Percentiles rank a stretch among this genome's conserved stretches.
Evolutionary conservation across 148 eudicot genomes (phyloP).

Genomic region (Rhododendron kiyosumense): DNA sequence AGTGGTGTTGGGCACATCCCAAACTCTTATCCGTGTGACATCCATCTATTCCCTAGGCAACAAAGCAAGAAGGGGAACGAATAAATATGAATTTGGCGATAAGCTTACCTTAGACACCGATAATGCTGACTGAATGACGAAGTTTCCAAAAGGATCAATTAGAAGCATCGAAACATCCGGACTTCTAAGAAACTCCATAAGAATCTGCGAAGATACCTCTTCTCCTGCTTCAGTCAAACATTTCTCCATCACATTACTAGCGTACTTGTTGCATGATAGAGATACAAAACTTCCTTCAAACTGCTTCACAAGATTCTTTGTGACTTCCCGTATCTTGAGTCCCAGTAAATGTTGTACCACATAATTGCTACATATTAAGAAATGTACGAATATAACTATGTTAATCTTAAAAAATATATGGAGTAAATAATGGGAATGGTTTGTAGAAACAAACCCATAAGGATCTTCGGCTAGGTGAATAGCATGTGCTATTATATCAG

Average conservation of each 20-base stretch:
- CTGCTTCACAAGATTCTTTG: conserved; percentile 26
- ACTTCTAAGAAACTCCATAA: conserved; percentile 32
- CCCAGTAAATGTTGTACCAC: conserved; percentile 51
- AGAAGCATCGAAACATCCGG: conserved; percentile 29
- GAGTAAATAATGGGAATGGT: neutral
- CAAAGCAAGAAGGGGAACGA: neutral
- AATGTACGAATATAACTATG: neutral
- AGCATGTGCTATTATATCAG: conserved; percentile 31
- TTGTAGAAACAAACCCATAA: conserved; percentile 39
- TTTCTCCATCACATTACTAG: conserved; percentile 59
- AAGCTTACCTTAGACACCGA: conserved; percentile 34
- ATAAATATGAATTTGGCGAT: neutral
- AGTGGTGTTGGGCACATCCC: neutral
- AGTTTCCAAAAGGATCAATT: conserved; percentile 51
- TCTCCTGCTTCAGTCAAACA: conserved; percentile 28
- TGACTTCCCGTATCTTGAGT: conserved; percentile 20
- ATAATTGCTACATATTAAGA: conserved; percentile 19
- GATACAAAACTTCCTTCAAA: conserved; percentile 29
- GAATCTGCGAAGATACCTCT: conserved; percentile 22
- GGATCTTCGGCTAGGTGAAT: conserved; percentile 45
- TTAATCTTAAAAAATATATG: neutral
- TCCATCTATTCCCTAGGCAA: neutral
- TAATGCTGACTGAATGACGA: conserved; percentile 46
- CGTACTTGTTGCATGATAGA: conserved; percentile 50
- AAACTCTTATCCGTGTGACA: neutral